Evolutionary conservation across 257 asterid species (phyloP).

Genomic region (Forsythia suspensa): DNA sequence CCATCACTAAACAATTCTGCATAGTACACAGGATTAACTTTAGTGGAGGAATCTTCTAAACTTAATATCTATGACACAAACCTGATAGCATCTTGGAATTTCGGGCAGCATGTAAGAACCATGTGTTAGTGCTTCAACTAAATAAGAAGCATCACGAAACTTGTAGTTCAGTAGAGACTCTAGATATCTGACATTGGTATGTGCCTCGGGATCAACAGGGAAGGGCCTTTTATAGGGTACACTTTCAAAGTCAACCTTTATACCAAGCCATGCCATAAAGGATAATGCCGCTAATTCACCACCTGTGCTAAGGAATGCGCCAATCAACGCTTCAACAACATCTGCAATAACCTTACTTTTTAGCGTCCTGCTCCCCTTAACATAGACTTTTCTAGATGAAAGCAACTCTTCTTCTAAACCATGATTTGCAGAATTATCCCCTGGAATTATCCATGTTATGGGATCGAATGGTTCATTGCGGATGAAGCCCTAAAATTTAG

Average conservation of each 20-base stretch:
- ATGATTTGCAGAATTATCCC: constrained; percentile 32
- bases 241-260: constrained; percentile 37
- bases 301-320: constrained; percentile 66
- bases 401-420: constrained; percentile 34
- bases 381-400: constrained; percentile 38
- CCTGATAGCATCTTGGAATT: constrained; percentile 92
- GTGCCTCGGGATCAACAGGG: constrained; percentile 39
- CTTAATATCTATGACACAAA: constrained; percentile 10
- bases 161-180: constrained; percentile 56
- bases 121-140: constrained; percentile 87
- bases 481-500: constrained; percentile 62
- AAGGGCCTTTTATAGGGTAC: constrained; percentile 46
- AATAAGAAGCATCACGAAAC: constrained; percentile 62
- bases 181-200: constrained; percentile 40
- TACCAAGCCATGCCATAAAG: constrained; percentile 77
- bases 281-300: constrained; percentile 73
- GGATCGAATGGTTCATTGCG: constrained; percentile 72
- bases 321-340: constrained; percentile 81
- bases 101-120: constrained; percentile 89
- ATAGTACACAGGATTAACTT: neutral
- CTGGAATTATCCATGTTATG: constrained; percentile 68
- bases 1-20: neutral
- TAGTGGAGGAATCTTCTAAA: neutral
- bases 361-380: constrained; percentile 28
- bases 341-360: constrained; percentile 72